Evolutionary conservation across 2,329 filamentous ascomycete genomes (phyloP).

Genomic region (Alternaria consortialis): DNA sequence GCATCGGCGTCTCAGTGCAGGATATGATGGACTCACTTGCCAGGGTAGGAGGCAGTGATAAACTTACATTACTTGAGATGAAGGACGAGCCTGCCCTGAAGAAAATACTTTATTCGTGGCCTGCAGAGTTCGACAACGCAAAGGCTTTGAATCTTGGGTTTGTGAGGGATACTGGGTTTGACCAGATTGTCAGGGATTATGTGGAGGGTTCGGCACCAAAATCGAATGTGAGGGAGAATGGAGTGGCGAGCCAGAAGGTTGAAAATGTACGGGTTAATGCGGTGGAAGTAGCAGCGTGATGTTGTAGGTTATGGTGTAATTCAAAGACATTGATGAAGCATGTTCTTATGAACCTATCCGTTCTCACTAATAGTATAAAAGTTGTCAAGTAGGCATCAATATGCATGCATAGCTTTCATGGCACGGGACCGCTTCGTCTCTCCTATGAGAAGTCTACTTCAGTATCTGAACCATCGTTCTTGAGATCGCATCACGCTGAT

Average conservation of each 20-base stretch:
- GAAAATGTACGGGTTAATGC: not conserved
- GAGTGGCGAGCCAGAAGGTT: not conserved
- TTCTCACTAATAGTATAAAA: not conserved
- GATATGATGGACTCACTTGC: constrained; percentile 64
- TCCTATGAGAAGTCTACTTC: not conserved
- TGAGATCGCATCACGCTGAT: too few relatives aligned
- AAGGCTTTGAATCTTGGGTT: constrained; percentile 62
- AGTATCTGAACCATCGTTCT: not conserved
- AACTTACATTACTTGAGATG: constrained; percentile 58
- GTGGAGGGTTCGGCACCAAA: constrained; percentile 1
- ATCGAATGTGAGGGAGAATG: not conserved
- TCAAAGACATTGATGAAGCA: not conserved
- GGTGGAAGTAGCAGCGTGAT: not conserved
- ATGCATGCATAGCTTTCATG: not conserved
- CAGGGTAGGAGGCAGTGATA: constrained; percentile 61
- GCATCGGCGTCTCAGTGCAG: constrained; percentile 56
- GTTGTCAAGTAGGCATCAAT: rapidly evolving
- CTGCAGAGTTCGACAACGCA: constrained; percentile 61
- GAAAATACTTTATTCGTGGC: constrained; percentile 63
- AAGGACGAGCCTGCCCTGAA: constrained; percentile 57
- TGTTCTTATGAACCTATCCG: rapidly evolving
- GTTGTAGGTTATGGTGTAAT: not conserved
- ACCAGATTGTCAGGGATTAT: constrained; percentile 53
- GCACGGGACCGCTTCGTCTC: not conserved
- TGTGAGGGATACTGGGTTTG: constrained; percentile 54